Conservation (phyloP, 495 filamentous ascomycete genomes). For the Trypethelium eluteriae region DNA sequence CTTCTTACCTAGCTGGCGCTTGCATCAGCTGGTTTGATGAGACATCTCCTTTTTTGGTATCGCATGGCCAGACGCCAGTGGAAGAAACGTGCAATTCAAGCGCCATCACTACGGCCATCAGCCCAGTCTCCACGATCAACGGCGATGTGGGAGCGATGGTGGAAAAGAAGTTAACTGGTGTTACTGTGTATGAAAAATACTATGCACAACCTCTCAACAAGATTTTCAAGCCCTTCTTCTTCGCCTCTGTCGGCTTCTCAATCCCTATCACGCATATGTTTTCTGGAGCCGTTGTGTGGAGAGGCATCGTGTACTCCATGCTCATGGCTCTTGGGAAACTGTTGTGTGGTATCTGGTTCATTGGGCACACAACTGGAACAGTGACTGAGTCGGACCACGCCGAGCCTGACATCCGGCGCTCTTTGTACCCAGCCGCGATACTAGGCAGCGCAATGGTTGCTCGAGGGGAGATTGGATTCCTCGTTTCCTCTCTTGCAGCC, state of each 20-base stretch:
- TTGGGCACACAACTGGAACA: slow-evolving; percentile 37
- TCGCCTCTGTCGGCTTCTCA: slow-evolving; percentile 73
- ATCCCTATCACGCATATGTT: slow-evolving; percentile 74
- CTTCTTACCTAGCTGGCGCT: slow-evolving; percentile 62
- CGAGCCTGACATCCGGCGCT: slow-evolving; percentile 39
- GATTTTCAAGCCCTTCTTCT: slow-evolving; percentile 68
- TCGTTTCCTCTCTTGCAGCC: slow-evolving; percentile 64
- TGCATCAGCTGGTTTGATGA: slow-evolving; percentile 50
- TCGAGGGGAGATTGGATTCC: slow-evolving; percentile 70
- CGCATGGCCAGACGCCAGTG: background rate
- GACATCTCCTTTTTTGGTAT: background rate
- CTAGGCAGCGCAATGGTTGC: slow-evolving; percentile 62
- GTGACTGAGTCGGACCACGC: slow-evolving; percentile 16
- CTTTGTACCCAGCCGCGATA: slow-evolving; percentile 53
- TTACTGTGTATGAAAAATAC: slow-evolving; percentile 49
- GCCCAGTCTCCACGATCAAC: background rate
- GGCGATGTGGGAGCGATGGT: background rate
- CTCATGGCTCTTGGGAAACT: slow-evolving; percentile 64
- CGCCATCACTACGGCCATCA: background rate
- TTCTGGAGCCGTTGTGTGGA: slow-evolving; percentile 55
- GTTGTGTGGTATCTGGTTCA: slow-evolving; percentile 56
- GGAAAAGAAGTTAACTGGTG: slow-evolving; percentile 24
- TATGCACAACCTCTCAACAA: slow-evolving; percentile 43
- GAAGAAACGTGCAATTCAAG: background rate
- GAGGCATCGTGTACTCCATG: slow-evolving; percentile 62